Evolutionary conservation across 495 filamentous ascomycete species (phyloP), one percentile per base, ranked within the genome.

Genomic region (Haplographium delicatum): DNA sequence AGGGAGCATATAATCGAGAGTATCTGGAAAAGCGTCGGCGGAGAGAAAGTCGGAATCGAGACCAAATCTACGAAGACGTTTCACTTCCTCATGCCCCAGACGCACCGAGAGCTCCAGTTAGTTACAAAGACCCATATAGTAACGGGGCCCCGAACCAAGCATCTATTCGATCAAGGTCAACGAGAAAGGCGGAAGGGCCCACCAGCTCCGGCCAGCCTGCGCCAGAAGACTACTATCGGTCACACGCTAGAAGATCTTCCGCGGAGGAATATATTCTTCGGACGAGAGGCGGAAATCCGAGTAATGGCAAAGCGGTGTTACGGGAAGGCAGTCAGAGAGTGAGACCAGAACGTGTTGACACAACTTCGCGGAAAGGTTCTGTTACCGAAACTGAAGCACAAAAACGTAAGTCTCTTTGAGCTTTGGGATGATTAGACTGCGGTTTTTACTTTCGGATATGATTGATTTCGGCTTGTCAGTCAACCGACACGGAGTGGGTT

Each of bases 61-160:
- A 62, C 6, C 38, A 51, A 45, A 7, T 13, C 61, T 64, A 63
- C 60, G 58, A 65, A 51, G 61, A 60, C 66, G 53, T 53, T 53
- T 40, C 65, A 47, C 42, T 58, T 19, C 79, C 78, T 49, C 70
- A 73, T 34, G 81, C 75, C 19, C 77, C 81, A 44, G 81, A 83
- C 46, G 75, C 70, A 1, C 80, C 81, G 4, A 74, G 73, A 59
- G 71, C 72, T 20, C 76, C 81, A 1, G 62, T 75, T n/a, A 80
- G 78, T 34, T 85, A 81, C 60, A 72, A 65, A 50, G 65, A 72
- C 16, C 71, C 75, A 20, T 70, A 78, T 49, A 65, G 60, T 25
- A 68, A 60, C 51, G 66, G 65, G n/a, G 60, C 62, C 40, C 57
- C 62, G 13, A 60, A 68, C 51, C 56, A 60, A 40, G 25, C 48